Conservation (phyloP, 257 asterid genomes). For the Solanum appendiculatum region DNA sequence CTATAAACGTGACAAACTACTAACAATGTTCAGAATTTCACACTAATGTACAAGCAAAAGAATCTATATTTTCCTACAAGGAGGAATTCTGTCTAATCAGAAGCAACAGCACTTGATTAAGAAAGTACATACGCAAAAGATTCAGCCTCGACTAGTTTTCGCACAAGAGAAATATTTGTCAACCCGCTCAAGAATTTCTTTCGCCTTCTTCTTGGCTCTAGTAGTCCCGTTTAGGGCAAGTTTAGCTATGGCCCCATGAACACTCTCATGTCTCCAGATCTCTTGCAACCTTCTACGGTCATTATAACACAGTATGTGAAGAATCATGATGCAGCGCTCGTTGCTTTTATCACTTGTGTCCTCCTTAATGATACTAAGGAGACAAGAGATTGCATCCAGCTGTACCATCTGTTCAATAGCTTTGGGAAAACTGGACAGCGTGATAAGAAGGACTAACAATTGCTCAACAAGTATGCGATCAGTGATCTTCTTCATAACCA, state of each 20-base stretch:
- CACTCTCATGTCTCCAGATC: slow-evolving; percentile 19
- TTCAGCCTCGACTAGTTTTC: slow-evolving; percentile 15
- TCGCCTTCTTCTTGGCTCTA: slow-evolving; percentile 51
- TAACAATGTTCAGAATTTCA: neutral
- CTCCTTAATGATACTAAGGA: slow-evolving; percentile 20
- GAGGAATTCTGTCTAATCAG: neutral
- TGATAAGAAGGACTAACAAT: slow-evolving; percentile 28
- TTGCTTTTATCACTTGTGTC: slow-evolving; percentile 8
- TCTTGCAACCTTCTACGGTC: slow-evolving; percentile 22
- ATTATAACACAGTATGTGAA: slow-evolving; percentile 21
- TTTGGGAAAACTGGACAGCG: slow-evolving; percentile 19
- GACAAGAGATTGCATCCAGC: slow-evolving; percentile 16
- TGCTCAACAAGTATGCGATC: slow-evolving; percentile 15
- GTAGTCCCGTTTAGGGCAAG: slow-evolving; percentile 32
- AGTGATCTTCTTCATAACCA: slow-evolving; percentile 28
- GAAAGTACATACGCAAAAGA: slow-evolving; percentile 1
- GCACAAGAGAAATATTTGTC: slow-evolving; percentile 5
- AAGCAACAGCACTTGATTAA: neutral
- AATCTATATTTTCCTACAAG: neutral
- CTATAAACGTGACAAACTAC: neutral
- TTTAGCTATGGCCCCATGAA: slow-evolving; percentile 8
- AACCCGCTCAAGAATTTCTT: slow-evolving; percentile 29
- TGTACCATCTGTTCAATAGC: slow-evolving; percentile 41
- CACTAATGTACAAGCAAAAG: neutral
- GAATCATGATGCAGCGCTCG: slow-evolving; percentile 35